Percentiles rank a stretch among this genome's conserved stretches.
These are phyloP conservation scores for Trametes meyenii DNA, from an alignment of 768 basidiomycete species.

Conservation along the genomic window DNA sequence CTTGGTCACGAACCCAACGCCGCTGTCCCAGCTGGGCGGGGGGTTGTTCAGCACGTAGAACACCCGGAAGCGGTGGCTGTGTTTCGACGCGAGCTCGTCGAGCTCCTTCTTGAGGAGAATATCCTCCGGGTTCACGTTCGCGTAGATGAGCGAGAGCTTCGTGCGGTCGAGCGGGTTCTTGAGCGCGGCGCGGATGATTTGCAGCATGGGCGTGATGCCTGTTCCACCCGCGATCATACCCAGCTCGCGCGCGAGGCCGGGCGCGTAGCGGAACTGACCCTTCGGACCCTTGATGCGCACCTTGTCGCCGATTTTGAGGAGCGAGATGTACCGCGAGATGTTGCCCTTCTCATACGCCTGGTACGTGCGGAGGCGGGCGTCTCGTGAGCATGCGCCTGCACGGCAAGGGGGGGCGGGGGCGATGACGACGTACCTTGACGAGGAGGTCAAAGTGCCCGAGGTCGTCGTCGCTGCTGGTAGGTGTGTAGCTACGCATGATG, in stretches of 20 bases:
- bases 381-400: neutral
- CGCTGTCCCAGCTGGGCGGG: conserved; percentile 83
- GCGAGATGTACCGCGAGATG: conserved; percentile 84
- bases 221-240: conserved; percentile 99
- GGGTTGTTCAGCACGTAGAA: conserved; percentile 96
- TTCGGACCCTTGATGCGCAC: conserved; percentile 95
- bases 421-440: conserved; percentile 71
- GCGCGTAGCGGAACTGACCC: conserved; percentile 87
- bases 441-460: conserved; percentile 93
- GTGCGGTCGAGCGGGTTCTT: conserved; percentile 88
- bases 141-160: conserved; percentile 87
- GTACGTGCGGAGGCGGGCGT: neutral
- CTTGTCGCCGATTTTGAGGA: conserved; percentile 85
- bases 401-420: neutral
- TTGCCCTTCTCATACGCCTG: conserved; percentile 98
- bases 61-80: conserved; percentile 73
- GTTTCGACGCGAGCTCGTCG: conserved; percentile 68
- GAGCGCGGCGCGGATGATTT: conserved; percentile 93
- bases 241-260: conserved; percentile 72
- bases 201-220: conserved; percentile 98
- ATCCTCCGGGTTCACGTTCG: conserved; percentile 91
- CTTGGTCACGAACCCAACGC: conserved; percentile 90
- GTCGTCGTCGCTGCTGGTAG: conserved; percentile 92
- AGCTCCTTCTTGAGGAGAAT: conserved; percentile 90
- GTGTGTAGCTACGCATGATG: conserved; percentile 91